Evolutionary conservation across 768 basidiomycete genomes (phyloP).

Genomic region (Pulveroboletus ravenelii): DNA sequence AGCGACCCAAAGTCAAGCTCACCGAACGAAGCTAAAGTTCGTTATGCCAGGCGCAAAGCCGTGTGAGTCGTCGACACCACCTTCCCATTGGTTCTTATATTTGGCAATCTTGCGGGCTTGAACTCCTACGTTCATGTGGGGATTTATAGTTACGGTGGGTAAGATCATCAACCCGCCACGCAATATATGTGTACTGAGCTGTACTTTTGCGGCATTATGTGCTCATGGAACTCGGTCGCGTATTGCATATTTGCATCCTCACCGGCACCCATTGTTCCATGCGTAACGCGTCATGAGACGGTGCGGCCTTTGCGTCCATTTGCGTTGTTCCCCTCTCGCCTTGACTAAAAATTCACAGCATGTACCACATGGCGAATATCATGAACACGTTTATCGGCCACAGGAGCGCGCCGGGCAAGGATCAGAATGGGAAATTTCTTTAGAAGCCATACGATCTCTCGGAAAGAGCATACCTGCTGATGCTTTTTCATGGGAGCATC

Average conservation of each 20-base stretch:
- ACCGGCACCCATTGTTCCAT: not conserved
- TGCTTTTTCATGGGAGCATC: too few species aligned
- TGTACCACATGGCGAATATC: too few species aligned
- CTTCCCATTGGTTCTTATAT: not conserved
- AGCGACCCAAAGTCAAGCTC: too few species aligned
- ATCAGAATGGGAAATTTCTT: too few species aligned
- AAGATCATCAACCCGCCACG: not conserved
- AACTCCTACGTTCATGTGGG: not conserved
- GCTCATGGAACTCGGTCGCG: not conserved
- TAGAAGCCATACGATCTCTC: too few species aligned
- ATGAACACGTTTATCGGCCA: too few species aligned
- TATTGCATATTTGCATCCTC: not conserved
- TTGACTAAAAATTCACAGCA: too few species aligned
- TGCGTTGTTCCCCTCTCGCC: not conserved
- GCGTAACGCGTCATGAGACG: not conserved
- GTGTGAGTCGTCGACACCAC: too few species aligned
- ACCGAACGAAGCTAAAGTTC: too few species aligned
- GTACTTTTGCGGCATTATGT: not conserved
- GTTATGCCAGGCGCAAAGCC: too few species aligned
- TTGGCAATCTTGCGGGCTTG: not conserved
- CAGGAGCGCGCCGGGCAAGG: too few species aligned
- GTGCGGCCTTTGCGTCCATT: constrained; percentile 3
- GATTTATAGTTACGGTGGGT: not conserved
- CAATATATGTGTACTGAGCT: not conserved
- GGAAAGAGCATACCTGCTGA: too few species aligned